These are phyloP conservation scores for Effrenium voratum DNA, from an alignment of 73 alveolate species.

Conservation along the genomic window DNA sequence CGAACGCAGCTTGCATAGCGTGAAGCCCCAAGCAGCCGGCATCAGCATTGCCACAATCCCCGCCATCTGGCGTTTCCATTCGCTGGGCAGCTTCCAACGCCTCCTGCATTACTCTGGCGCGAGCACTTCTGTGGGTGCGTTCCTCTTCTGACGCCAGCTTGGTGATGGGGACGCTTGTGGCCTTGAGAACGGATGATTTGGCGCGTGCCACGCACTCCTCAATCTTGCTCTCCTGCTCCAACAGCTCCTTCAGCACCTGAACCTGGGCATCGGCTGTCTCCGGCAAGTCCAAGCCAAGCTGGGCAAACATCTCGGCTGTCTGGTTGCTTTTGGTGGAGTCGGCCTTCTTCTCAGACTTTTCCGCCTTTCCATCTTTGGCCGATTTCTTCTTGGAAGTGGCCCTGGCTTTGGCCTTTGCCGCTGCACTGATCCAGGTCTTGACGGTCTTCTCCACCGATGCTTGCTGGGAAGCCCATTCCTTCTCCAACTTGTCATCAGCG, in stretches of 20 bases:
- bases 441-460: constrained; percentile 7
- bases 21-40: neutral
- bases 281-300: constrained; percentile 30
- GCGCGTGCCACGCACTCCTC: constrained; percentile 17
- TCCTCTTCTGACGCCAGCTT: constrained; percentile 34
- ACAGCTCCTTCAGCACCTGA: neutral
- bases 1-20: neutral
- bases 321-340: neutral
- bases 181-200: neutral
- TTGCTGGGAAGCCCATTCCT: constrained; percentile 11
- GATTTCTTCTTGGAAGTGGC: neutral
- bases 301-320: neutral
- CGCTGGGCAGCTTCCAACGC: constrained; percentile 11
- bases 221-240: constrained; percentile 1
- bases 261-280: neutral
- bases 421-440: constrained; percentile 7
- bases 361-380: neutral
- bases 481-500: constrained; percentile 11
- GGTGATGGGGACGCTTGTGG: neutral
- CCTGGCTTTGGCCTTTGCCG: constrained; percentile 5
- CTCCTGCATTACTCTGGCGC: constrained; percentile 5
- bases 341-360: neutral
- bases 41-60: neutral
- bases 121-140: neutral
- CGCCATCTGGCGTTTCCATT: neutral